Percentiles rank a stretch among this genome's conserved stretches.
Conservation (phyloP, 164 flowering plant species). For the Annona squamosa region DNA sequence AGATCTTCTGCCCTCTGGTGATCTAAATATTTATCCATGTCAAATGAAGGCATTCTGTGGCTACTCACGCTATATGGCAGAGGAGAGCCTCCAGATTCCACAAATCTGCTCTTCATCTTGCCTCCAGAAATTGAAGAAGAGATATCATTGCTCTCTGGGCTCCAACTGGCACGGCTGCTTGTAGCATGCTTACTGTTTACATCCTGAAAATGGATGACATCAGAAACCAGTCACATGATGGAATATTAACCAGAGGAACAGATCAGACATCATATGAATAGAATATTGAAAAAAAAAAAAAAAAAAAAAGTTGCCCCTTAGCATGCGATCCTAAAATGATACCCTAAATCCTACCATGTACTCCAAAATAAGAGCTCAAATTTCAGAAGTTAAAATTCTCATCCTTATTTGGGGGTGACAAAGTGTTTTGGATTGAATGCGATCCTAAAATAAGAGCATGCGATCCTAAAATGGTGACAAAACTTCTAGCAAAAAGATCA, state of each 20-base stretch:
- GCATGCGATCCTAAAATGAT: no score
- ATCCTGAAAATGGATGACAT: constrained; percentile 22
- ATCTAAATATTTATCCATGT: constrained; percentile 50
- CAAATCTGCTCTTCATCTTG: constrained; percentile 12
- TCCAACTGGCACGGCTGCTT: constrained; percentile 69
- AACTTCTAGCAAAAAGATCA: neutral
- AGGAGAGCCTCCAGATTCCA: constrained; percentile 14
- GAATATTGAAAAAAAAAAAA: no score
- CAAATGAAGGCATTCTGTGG: constrained; percentile 23
- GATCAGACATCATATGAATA: neutral
- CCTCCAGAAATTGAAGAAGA: constrained; percentile 13
- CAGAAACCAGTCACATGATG: neutral
- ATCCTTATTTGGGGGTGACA: no score
- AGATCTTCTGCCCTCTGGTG: constrained; percentile 39
- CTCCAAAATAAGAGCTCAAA: no score
- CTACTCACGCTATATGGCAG: constrained; percentile 6
- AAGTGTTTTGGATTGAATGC: no score
- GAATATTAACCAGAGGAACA: neutral
- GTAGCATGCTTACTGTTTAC: constrained; percentile 19
- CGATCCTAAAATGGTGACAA: no score
- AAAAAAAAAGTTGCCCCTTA: no score
- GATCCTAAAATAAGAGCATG: no score
- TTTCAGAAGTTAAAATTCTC: no score
- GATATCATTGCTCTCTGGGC: constrained; percentile 31
- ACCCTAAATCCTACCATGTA: no score